Evolutionary conservation across 208 protist species (phyloP), one percentile per base, ranked within the genome.

Genomic region (Acanthamoeba castellanii): DNA sequence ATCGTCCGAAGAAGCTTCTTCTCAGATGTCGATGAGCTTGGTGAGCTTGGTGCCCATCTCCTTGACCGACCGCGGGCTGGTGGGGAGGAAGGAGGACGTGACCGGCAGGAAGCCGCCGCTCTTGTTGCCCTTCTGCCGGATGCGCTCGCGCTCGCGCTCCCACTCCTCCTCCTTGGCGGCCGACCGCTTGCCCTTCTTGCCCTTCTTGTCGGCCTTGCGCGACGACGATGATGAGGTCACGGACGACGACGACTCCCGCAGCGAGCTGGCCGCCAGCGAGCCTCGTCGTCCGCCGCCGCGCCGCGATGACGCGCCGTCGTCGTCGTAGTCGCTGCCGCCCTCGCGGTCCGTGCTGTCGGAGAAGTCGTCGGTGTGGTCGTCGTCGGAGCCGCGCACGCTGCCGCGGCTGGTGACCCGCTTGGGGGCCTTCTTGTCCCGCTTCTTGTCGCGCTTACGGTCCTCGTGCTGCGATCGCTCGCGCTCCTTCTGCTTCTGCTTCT

Each of bases 401-500:
- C 55, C 55, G 27, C 55, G 47, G 47, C 30, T 66, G 52, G 22
- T 64, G 32, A 37, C n/a, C 47, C 55, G 25, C 82, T 30, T 25
- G 50, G 22, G 27, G 13, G 8, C 27, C 42, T 59, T 64, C 82
- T 89, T 89, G 9, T 66, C 32, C 14, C 55, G 25, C 50, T 89
- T 66, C 81, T 89, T 89, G 47, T 25, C 34, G 16, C 55, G 22
- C 82, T 93, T 93, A 7, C 78, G n/a, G 27, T 82, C 57, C n/a
- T 87, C 72, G 20, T 68, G 30, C 55, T 94, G 64, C 55, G 45
- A 45, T 27, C 57, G 45, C 34, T 94, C 72, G n/a, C 72, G 45
- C 42, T 94, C 72, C 91, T 84, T 84, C 88, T 93, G 37, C 61
- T 78, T 74, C 68, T 93, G 55, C 59, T 68, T 90, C 50, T 90